Conservation (phyloP, 768 basidiomycete species). For the Tylopilus vinaceipallidus region DNA sequence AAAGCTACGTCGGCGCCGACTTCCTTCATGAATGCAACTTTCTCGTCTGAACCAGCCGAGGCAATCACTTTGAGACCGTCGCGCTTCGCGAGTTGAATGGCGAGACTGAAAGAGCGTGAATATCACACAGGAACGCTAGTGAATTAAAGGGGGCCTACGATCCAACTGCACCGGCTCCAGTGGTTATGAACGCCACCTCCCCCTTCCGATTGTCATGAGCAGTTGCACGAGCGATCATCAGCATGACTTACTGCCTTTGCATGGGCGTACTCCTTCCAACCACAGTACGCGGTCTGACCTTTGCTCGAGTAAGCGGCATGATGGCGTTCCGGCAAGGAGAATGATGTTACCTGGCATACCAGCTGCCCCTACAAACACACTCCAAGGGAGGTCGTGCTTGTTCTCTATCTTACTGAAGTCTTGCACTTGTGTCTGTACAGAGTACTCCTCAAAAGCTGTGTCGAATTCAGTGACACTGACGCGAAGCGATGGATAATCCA, state of each 20-base stretch:
- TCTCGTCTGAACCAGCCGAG: constrained; percentile 68
- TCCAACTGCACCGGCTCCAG: constrained; percentile 52
- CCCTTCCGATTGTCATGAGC: constrained; percentile 31
- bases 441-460: constrained; percentile 26
- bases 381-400: constrained; percentile 30
- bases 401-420: constrained; percentile 21
- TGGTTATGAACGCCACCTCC: constrained; percentile 46
- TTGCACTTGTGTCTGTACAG: neutral
- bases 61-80: constrained; percentile 64
- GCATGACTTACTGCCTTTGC: constrained; percentile 23
- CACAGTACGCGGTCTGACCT: constrained; percentile 28
- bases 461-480: constrained; percentile 41
- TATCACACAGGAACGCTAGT: constrained; percentile 2
- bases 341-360: constrained; percentile 28
- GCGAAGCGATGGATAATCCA: constrained; percentile 31
- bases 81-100: constrained; percentile 49
- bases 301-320: neutral
- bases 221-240: too few species aligned
- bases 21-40: constrained; percentile 58
- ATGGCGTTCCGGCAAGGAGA: constrained; percentile 6
- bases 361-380: constrained; percentile 27
- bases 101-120: constrained; percentile 30
- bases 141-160: constrained; percentile 38
- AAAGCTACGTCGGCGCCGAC: constrained; percentile 67
- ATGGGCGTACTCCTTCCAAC: constrained; percentile 17